Evolutionary conservation across 2,329 filamentous ascomycete species (phyloP).

Genomic region (Colletotrichum kahawae): DNA sequence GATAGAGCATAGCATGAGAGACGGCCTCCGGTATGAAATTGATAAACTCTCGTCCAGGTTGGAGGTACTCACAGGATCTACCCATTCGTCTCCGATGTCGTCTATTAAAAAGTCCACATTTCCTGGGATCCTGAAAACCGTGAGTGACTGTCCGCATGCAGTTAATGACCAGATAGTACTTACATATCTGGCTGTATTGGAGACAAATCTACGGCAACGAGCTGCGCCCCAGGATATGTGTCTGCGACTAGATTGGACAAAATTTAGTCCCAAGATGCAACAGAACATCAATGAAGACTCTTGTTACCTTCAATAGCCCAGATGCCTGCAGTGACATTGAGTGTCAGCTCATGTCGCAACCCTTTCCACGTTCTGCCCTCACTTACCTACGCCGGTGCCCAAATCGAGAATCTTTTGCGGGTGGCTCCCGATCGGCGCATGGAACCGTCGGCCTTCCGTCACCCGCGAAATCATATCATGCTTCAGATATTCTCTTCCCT

Average conservation of each 20-base stretch:
- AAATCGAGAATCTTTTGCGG: slow-evolving; percentile 32
- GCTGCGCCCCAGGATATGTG: slow-evolving; percentile 27
- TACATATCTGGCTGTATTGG: slow-evolving; percentile 26
- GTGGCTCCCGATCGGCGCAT: slow-evolving; percentile 33
- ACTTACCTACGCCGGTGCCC: slow-evolving; percentile 28
- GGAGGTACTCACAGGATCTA: not conserved
- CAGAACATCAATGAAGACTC: not conserved
- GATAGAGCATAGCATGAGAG: not conserved
- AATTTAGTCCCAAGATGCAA: not conserved
- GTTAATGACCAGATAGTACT: rapidly evolving
- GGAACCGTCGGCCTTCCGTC: slow-evolving; percentile 28
- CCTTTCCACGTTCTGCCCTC: not conserved
- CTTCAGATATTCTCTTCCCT: slow-evolving; percentile 31
- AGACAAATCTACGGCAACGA: slow-evolving; percentile 27
- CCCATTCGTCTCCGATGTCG: not conserved
- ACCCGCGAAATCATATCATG: slow-evolving; percentile 36
- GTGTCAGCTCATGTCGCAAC: not conserved
- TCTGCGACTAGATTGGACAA: slow-evolving; percentile 24
- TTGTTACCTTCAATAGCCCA: not conserved
- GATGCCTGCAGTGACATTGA: not conserved
- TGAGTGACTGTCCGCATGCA: not conserved
- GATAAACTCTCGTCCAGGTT: not conserved
- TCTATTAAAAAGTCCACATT: not conserved
- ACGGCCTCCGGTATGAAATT: not conserved
- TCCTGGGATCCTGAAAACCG: not conserved